Conservation (phyloP, 306 rosid species). For the Glycyrrhiza uralensis region DNA sequence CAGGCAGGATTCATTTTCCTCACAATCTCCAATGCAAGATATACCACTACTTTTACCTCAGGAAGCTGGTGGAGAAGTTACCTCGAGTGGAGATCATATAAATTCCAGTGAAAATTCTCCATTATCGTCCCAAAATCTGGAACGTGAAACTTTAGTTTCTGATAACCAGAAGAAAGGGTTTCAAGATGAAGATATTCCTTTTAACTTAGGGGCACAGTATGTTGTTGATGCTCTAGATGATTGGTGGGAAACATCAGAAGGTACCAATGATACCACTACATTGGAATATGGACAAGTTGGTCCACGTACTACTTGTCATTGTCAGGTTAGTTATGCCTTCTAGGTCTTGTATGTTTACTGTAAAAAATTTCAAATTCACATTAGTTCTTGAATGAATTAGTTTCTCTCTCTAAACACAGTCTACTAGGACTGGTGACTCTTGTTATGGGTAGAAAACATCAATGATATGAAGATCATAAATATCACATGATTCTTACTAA, state of each 20-base stretch:
- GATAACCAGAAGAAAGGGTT: slow-evolving; percentile 32
- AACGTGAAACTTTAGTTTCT: slow-evolving; percentile 29
- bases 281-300: slow-evolving; percentile 88
- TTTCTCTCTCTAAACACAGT: neutral
- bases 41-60: slow-evolving; percentile 82
- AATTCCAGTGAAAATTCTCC: slow-evolving; percentile 19
- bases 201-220: slow-evolving; percentile 31
- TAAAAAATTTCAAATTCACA: slow-evolving; percentile 3
- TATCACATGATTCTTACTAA: neutral
- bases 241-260: slow-evolving; percentile 89
- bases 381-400: slow-evolving; percentile 11
- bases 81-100: slow-evolving; percentile 36
- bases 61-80: slow-evolving; percentile 42
- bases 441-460: neutral
- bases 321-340: slow-evolving; percentile 67
- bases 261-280: slow-evolving; percentile 46
- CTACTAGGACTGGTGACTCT: neutral
- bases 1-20: slow-evolving; percentile 60
- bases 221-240: slow-evolving; percentile 44
- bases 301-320: slow-evolving; percentile 68
- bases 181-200: slow-evolving; percentile 41
- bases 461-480: neutral
- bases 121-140: slow-evolving; percentile 19
- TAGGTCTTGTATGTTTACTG: neutral
- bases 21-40: slow-evolving; percentile 60